Percentiles rank a stretch among this genome's conserved stretches.
Conservation (phyloP, 768 basidiomycete species). For the Suillus ampliporus region DNA sequence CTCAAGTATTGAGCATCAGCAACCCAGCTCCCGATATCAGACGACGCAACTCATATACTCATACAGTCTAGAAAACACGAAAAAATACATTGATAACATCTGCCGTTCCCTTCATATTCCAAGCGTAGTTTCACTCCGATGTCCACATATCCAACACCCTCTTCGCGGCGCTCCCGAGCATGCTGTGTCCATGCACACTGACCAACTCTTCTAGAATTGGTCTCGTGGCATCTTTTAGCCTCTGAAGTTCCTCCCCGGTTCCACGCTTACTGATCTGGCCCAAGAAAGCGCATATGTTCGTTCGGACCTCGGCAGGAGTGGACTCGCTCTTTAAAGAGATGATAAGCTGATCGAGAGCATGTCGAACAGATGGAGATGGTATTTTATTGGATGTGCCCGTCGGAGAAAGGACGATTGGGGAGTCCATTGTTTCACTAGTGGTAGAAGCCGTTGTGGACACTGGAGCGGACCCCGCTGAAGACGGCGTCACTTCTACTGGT, state of each 20-base stretch:
- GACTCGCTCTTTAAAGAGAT: constrained; percentile 58
- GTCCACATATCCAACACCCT: constrained; percentile 49
- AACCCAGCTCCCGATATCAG: background rate
- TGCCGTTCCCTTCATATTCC: background rate
- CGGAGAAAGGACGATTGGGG: constrained; percentile 53
- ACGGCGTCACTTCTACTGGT: constrained; percentile 44
- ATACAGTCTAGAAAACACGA: background rate
- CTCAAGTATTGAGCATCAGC: too few relatives aligned
- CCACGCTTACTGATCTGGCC: constrained; percentile 63
- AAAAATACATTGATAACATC: constrained; percentile 4
- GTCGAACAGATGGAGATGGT: constrained; percentile 51
- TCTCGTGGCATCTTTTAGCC: constrained; percentile 55
- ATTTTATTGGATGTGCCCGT: constrained; percentile 43
- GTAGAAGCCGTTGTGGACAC: constrained; percentile 46
- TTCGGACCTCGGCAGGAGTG: constrained; percentile 74
- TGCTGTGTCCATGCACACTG: constrained; percentile 38
- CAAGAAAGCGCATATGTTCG: constrained; percentile 77
- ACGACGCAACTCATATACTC: background rate
- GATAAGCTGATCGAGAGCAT: constrained; percentile 72
- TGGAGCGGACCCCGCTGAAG: constrained; percentile 37
- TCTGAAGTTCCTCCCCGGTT: constrained; percentile 51
- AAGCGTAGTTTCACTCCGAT: constrained; percentile 14
- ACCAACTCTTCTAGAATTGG: constrained; percentile 59
- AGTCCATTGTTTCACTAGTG: constrained; percentile 47
- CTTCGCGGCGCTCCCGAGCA: constrained; percentile 46